These are phyloP conservation scores for Jamesozyma lodderae DNA, from an alignment of 805 yeast genomes.

Conservation along the genomic window DNA sequence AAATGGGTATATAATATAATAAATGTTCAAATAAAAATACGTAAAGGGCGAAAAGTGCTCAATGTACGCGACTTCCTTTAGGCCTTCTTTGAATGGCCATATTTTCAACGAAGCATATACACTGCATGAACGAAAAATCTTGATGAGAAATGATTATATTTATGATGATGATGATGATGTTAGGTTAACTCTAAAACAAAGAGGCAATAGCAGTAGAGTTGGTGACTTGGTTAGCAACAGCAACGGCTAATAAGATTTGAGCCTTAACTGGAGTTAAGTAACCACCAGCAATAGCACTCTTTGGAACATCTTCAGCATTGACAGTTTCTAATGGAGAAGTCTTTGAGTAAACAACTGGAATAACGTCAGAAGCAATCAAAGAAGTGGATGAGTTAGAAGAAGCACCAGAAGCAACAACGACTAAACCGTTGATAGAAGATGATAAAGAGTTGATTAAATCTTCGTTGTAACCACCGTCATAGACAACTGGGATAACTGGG, in stretches of 20 bases:
- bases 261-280: constrained; percentile 27
- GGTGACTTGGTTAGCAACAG: constrained; percentile 22
- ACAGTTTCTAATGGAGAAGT: constrained; percentile 14
- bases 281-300: constrained; percentile 26
- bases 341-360: constrained; percentile 27
- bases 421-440: constrained; percentile 18
- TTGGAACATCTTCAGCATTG: constrained; percentile 17
- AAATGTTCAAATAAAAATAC: too few species aligned
- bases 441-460: constrained; percentile 16
- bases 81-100: too few species aligned
- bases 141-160: too few species aligned
- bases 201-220: constrained; percentile 1
- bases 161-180: too few species aligned
- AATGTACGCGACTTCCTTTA: too few species aligned
- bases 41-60: too few species aligned
- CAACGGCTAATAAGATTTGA: constrained; percentile 26
- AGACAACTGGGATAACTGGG: constrained; percentile 23
- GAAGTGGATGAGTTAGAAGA: constrained; percentile 16
- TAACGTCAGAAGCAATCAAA: constrained; percentile 7
- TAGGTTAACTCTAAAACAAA: too few species aligned
- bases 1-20: too few species aligned
- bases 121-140: too few species aligned
- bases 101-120: too few species aligned
- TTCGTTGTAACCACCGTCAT: constrained; percentile 18
- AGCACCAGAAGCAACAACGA: constrained; percentile 20